A percentile compares a stretch with the other conserved stretches of the same genome.
Conservation (phyloP, 140 eudicot species). For the Senecio squalidus region DNA sequence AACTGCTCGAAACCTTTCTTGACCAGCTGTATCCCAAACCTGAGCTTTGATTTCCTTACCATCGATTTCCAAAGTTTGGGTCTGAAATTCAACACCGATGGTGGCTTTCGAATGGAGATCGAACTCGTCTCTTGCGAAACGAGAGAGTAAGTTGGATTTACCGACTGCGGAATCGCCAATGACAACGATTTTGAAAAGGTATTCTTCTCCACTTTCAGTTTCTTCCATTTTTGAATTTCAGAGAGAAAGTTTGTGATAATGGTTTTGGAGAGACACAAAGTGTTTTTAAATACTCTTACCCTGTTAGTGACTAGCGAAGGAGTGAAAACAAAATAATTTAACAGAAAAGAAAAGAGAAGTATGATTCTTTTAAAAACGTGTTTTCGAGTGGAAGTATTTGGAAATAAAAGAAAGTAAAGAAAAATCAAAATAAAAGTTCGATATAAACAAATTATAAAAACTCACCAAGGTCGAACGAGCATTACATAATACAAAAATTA, state of each 20-base stretch:
- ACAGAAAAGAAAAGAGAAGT: too few species aligned
- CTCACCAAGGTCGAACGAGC: too few species aligned
- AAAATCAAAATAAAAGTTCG: too few species aligned
- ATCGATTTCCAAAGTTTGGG: constrained; percentile 65
- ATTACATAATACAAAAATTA: too few species aligned
- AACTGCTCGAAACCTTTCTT: constrained; percentile 78
- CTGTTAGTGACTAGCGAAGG: too few species aligned
- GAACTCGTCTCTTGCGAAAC: constrained; percentile 73
- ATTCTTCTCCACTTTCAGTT: constrained; percentile 62
- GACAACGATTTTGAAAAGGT: constrained; percentile 84
- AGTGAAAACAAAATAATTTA: too few species aligned
- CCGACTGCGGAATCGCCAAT: constrained; percentile 95
- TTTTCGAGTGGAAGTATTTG: too few species aligned
- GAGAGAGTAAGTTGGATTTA: constrained; percentile 78
- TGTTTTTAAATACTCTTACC: too few species aligned
- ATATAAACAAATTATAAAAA: too few species aligned
- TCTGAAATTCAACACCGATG: constrained; percentile 89
- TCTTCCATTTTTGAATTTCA: constrained; percentile 28
- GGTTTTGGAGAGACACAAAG: too few species aligned
- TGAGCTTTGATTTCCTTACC: constrained; percentile 94
- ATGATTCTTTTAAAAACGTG: too few species aligned
- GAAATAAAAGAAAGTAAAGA: too few species aligned
- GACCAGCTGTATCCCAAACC: constrained; percentile 96
- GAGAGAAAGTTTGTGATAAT: not conserved
- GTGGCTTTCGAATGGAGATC: constrained; percentile 82